Percentiles rank a stretch among this genome's conserved stretches.
Conservation (phyloP, 176 grass and related monocot genomes). For the Cymbopogon citratus region DNA sequence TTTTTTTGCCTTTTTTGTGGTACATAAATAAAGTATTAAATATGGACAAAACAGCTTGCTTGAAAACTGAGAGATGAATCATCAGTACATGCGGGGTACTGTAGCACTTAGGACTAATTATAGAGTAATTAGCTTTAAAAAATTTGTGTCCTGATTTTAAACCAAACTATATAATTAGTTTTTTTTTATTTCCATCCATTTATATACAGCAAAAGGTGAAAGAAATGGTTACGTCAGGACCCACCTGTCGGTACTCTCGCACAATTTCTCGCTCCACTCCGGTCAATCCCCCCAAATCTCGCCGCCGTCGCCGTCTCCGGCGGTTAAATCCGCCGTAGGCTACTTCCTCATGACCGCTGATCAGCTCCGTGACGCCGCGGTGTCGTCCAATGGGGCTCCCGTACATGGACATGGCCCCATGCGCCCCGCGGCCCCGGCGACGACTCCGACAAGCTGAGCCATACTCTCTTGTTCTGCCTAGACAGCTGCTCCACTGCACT, state of each 20-base stretch:
- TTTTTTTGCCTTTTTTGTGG: too few relatives aligned
- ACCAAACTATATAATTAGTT: too few relatives aligned
- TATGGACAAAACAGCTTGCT: too few relatives aligned
- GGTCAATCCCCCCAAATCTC: neutral
- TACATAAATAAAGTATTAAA: too few relatives aligned
- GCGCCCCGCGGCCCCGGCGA: neutral
- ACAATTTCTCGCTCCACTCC: neutral
- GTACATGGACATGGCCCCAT: too few relatives aligned
- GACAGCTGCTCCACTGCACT: neutral
- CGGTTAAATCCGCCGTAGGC: neutral
- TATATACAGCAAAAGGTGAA: too few relatives aligned
- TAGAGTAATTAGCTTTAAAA: too few relatives aligned
- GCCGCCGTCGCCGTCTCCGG: neutral
- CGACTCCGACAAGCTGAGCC: neutral
- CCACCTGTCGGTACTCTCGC: neutral
- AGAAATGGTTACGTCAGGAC: neutral
- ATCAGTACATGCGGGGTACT: too few relatives aligned
- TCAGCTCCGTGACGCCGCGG: neutral
- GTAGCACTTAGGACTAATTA: too few relatives aligned
- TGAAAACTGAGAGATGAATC: too few relatives aligned
- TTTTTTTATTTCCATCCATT: too few relatives aligned
- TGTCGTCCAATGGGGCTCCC: neutral
- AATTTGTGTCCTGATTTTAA: too few relatives aligned
- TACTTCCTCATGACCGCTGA: neutral
- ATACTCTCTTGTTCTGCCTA: neutral